phyloP scores from a whole-genome alignment of 345 rosid species.

The Moricandia moricandioides region DNA sequence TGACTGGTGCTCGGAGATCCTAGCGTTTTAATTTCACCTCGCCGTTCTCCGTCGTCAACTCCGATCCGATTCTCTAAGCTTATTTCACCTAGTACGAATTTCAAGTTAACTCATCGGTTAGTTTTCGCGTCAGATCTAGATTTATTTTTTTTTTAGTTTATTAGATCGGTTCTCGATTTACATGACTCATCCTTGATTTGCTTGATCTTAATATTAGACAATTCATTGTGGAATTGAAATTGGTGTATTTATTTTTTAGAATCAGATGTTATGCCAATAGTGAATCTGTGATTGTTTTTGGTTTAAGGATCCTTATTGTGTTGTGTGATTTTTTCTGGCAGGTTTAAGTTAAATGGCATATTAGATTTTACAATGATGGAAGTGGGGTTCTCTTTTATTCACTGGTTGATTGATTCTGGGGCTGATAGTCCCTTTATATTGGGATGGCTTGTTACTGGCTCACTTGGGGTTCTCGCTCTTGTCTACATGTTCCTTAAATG shows the following conservation, averaged over 20 bases:
- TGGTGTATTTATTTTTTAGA: background rate
- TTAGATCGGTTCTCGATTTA: slow-evolving; percentile 23
- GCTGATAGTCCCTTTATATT: slow-evolving; percentile 39
- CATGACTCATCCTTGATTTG: background rate
- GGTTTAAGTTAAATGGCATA: background rate
- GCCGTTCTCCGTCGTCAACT: slow-evolving; percentile 13
- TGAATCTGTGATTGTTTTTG: slow-evolving; percentile 15
- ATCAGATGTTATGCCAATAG: background rate
- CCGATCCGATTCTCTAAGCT: background rate
- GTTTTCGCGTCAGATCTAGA: slow-evolving; percentile 33
- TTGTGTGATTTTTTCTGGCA: slow-evolving; percentile 6
- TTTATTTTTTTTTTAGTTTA: background rate
- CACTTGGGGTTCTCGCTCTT: slow-evolving; percentile 44
- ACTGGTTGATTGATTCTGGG: slow-evolving; percentile 40
- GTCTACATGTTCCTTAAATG: slow-evolving; percentile 51
- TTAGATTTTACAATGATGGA: slow-evolving; percentile 45
- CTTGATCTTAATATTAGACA: slow-evolving; percentile 7
- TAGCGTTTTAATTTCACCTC: slow-evolving; percentile 16
- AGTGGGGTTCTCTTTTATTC: slow-evolving; percentile 40
- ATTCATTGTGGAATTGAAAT: background rate
- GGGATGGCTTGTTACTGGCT: slow-evolving; percentile 52
- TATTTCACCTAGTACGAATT: slow-evolving; percentile 14
- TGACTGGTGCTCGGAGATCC: slow-evolving; percentile 13
- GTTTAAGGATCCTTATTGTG: background rate
- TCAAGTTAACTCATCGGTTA: background rate